Base-by-base conservation (phyloP, 164 flowering plant species). In the Aristolochia fimbriata region DNA sequence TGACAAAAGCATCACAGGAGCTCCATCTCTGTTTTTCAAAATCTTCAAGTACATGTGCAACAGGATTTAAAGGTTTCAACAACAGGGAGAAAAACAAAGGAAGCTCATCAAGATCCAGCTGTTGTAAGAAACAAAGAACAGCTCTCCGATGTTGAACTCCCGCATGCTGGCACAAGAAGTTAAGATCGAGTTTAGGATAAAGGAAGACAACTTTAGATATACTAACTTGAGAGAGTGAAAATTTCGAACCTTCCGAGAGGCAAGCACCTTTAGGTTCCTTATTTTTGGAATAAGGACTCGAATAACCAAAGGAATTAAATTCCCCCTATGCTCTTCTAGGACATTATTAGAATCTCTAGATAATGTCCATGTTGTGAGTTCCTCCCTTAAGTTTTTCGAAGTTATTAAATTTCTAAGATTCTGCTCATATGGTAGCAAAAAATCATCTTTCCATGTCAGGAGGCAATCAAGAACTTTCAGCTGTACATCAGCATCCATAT, bases 311-410 rank as follows among this genome's bases (percentile, higher is more conserved):
- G 96, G 96, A 57, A 91, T 71, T 72, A 94, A 70, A 60, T 73
- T 2, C 57, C 53, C 49, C 67, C 99, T 77, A 62, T 94, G 97
- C 14, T 31, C 49, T n/a, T 80, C 84, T 70, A 80, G 82, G 73
- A 94, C 72, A 17, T 62, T 64, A 70, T 69, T 57, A 10, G 88
- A 77, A 37, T 86, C 92, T 56, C 59, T 78, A 24, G 97, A 86
- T 59, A 94, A 77, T 65, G 81, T 83, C 99, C 99, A 94, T 33
- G 82, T 83, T 2, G 90, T 77, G 47, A 94, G 76, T 65, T 91
- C 99, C 62, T 91, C 97, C 57, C 97, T 71, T 59, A 88, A 70
- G 51, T 47, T 70, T 68, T 84, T 85, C 61, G 87, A 68, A 73
- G 55, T 64, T 47, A 85, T 77, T 71, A 94, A 64, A 72, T 84